Evolutionary conservation across 257 asterid species (phyloP), one percentile per base, ranked within the genome.

Genomic region (Petunia secreta): DNA sequence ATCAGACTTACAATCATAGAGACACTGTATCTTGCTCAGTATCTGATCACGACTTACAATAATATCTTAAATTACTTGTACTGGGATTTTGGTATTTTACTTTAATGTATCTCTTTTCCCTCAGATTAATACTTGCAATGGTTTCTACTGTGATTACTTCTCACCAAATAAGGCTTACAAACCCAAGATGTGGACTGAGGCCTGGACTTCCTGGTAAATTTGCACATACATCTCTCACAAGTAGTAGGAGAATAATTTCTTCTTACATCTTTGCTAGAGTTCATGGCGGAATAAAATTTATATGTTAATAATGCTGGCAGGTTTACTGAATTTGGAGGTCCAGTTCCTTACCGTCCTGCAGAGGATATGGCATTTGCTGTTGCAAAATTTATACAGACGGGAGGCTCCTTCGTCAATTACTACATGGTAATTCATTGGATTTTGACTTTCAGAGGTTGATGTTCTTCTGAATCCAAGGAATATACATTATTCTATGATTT

Each of bases 131-230:
- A 85, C 99, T 36, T 95, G 99, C 94, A 95, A 95, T 86, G 98
- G 98, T 81, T 95, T 84, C 90, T 95, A 95, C 83, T 93, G 98
- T 79, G 99, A 95, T 81, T 89, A 90, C 84, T 95, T 95, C 92
- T 84, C 90, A 63, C 98, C 99, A 37, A 95, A 95, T 80, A 95
- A 92, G 89, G 96, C 92, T 67, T 87, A 88, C 84, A 93, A 92
- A 79, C 99, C 99, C 3, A 95, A 95, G 91, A 92, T 95, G 88
- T 95, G 99, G 98, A 93, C 98, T 7, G 99, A 95, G 89, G 98
- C 98, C 53, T 95, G 98, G 98, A 93, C 97, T 63, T 98, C 97
- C 81, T 95, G 99, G 99, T 91, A 90, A 80, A 39, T 60, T 25
- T 78, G 74, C 76, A 46, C 59, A 53, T 75, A 63, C 67, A 75